These are phyloP conservation scores for Effrenium voratum DNA, from an alignment of 73 alveolate species.

Conservation along the genomic window DNA sequence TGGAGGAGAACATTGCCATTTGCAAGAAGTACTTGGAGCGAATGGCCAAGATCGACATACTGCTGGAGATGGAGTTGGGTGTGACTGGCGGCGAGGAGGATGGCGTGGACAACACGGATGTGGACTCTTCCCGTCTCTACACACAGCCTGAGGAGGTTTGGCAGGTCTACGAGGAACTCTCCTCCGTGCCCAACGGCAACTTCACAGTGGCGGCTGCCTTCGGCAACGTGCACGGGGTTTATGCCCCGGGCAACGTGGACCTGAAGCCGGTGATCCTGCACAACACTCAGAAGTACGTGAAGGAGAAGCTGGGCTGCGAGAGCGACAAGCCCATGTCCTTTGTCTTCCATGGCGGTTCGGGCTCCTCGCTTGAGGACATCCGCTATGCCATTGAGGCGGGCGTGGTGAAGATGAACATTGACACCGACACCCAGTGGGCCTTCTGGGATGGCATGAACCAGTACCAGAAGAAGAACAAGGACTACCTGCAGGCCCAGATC, in stretches of 20 bases:
- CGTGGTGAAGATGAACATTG: constrained; percentile 83
- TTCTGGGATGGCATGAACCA: constrained; percentile 59
- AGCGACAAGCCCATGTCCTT: constrained; percentile 39
- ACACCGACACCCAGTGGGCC: constrained; percentile 82
- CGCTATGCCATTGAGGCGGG: constrained; percentile 54
- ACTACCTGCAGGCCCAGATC: constrained; percentile 56
- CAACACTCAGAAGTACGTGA: constrained; percentile 8
- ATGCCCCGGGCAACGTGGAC: constrained; percentile 66
- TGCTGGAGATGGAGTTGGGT: constrained; percentile 64
- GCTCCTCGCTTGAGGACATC: constrained; percentile 67
- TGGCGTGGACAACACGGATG: constrained; percentile 66
- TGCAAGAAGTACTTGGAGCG: constrained; percentile 40
- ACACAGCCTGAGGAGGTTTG: constrained; percentile 54
- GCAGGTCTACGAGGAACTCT: constrained; percentile 47
- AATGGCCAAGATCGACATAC: background rate
- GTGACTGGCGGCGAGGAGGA: constrained; percentile 80
- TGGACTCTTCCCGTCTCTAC: constrained; percentile 52
- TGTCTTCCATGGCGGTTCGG: constrained; percentile 62
- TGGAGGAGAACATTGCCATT: constrained; percentile 25
- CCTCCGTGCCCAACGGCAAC: constrained; percentile 32
- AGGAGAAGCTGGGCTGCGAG: constrained; percentile 51
- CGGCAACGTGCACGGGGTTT: constrained; percentile 73
- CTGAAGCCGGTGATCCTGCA: constrained; percentile 48
- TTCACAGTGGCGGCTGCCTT: constrained; percentile 58
- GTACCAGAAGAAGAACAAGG: constrained; percentile 62